These are phyloP conservation scores for Flueggea neowawraea DNA, from an alignment of 441 rosid genomes.

Conservation along the genomic window DNA sequence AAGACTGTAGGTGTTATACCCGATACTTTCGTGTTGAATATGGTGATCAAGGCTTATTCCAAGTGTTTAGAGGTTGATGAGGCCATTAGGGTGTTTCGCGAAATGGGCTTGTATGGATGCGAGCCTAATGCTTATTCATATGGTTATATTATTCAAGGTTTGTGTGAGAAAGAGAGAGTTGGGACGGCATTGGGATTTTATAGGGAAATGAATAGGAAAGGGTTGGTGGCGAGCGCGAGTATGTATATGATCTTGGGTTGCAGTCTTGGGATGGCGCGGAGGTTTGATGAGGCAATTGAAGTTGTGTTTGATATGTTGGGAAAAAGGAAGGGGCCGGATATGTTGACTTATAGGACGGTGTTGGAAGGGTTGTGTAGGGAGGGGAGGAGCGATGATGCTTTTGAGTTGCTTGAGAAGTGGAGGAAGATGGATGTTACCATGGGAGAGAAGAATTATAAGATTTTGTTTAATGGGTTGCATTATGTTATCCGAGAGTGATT, in stretches of 20 bases:
- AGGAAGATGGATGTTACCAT: slow-evolving; percentile 60
- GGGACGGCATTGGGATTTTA: slow-evolving; percentile 69
- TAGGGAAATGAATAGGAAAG: slow-evolving; percentile 65
- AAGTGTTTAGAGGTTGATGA: slow-evolving; percentile 74
- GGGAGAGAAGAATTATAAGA: slow-evolving; percentile 63
- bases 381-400: slow-evolving; percentile 61
- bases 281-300: slow-evolving; percentile 47
- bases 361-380: slow-evolving; percentile 72
- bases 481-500: slow-evolving; percentile 24
- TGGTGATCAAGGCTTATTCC: slow-evolving; percentile 79
- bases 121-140: slow-evolving; percentile 67
- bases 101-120: slow-evolving; percentile 80
- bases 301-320: slow-evolving; percentile 60
- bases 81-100: slow-evolving; percentile 62
- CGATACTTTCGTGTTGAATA: slow-evolving; percentile 72
- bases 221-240: slow-evolving; percentile 55
- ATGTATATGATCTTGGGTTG: slow-evolving; percentile 74
- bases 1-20: slow-evolving; percentile 76
- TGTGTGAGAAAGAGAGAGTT: slow-evolving; percentile 75
- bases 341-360: slow-evolving; percentile 74
- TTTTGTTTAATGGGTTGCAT: slow-evolving; percentile 53
- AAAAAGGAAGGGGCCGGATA: slow-evolving; percentile 59
- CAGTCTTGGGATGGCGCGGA: slow-evolving; percentile 64
- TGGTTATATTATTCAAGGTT: slow-evolving; percentile 66
- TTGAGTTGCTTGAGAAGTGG: slow-evolving; percentile 70